Base-by-base conservation (phyloP, 2,329 filamentous ascomycete species). In the Calonectria pauciramosa region DNA sequence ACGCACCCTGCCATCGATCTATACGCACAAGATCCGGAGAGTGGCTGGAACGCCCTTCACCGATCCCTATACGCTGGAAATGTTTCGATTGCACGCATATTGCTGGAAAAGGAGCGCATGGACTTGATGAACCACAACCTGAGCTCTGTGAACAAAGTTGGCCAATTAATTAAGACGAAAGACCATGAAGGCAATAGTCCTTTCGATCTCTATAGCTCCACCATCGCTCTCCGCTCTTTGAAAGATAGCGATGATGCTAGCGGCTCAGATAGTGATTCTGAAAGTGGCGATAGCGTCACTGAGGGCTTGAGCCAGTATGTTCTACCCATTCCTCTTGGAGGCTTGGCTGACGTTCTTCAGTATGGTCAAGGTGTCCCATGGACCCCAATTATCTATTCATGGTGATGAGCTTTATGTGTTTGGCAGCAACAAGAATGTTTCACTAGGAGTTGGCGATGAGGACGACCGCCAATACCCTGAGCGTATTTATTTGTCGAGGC, bases 381-480 rank as follows among this genome's bases (percentile, higher is more conserved):
- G 76, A 44, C 54, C 68, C 28, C 76, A 75, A 9, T 74, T 74
- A 28, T 77, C 80, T 23, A 74, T 79, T 5, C 74, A 80, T 32
- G 96, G 95, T 11, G 95, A 98, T 80, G 97, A 99, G 82, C 87
- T 98, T 0, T 99, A 95, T 81, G 94, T 95, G 1, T 98, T 99
- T 85, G 97, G 97, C 65, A 99, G 96, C 85, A 99, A 98, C 86
- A 97, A 97, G 82, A 99, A 99, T 79, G 86, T 98, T 13, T 97
- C 95, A 0, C 90, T 99, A 28, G 97, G 97, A 1, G 93, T 99
- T 74, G 96, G 96, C n/a, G 96, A 99, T 82, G 94, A 97, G 81
- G 96, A 98, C 83, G 96, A 99, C 82, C 93, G 97, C 4, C 96
- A 99, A 77, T 98, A 94, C 80, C 97, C 97, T 0, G 97, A 99